Percentiles rank a stretch among this genome's conserved stretches.
Conservation (phyloP, 371 early-diverging fungal genomes). For the Apophysomyces variabilis region DNA sequence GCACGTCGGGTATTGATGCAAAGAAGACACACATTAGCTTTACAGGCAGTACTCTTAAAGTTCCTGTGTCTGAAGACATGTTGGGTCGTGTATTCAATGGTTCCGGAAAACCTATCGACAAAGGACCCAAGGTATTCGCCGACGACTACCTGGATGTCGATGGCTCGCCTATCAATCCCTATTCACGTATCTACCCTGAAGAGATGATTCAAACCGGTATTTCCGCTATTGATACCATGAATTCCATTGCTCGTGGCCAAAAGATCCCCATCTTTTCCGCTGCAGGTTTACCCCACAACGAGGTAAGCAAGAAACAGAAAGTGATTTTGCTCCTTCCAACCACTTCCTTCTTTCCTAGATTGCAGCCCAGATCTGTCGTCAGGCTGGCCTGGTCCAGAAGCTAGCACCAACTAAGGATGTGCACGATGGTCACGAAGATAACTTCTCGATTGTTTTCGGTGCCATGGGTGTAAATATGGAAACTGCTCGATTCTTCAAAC, state of each 20-base stretch:
- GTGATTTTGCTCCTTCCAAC: neutral
- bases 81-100: conserved; percentile 99
- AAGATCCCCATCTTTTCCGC: conserved; percentile 99
- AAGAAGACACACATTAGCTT: conserved; percentile 98
- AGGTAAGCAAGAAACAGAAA: conserved; percentile 57
- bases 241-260: conserved; percentile 99
- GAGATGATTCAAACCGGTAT: conserved; percentile 99
- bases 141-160: conserved; percentile 99
- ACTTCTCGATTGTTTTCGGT: conserved; percentile 99
- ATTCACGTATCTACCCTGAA: conserved; percentile 99
- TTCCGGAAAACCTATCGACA: conserved; percentile 99
- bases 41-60: conserved; percentile 97
- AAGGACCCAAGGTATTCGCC: conserved; percentile 99
- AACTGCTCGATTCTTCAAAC: conserved; percentile 99
- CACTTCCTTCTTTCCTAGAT: conserved; percentile 57
- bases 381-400: conserved; percentile 98
- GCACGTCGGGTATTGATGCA: conserved; percentile 98
- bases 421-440: conserved; percentile 98
- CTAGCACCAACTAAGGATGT: conserved; percentile 87
- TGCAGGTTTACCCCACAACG: conserved; percentile 99
- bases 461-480: conserved; percentile 99
- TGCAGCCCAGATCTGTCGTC: conserved; percentile 99
- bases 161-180: conserved; percentile 99
- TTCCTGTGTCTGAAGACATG: conserved; percentile 99
- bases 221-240: conserved; percentile 99